Percentiles rank a stretch among this genome's conserved stretches.
phyloP scores from a whole-genome alignment of 2,329 filamentous ascomycete species.

The Calonectria honghensis region DNA sequence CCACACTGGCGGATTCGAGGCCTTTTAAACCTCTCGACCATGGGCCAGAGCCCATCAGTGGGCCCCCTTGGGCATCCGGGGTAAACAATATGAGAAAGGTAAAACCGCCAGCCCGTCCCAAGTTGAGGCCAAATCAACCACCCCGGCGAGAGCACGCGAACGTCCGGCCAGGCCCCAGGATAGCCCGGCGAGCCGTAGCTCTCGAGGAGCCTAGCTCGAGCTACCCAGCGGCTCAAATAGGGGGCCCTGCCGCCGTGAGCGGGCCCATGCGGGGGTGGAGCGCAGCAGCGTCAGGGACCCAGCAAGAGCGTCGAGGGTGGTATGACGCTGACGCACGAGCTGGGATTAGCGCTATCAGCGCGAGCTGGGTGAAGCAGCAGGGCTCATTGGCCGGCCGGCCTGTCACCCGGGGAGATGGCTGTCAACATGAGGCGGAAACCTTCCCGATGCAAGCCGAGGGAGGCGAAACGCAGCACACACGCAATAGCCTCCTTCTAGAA shows the following conservation, averaged over 20 bases:
- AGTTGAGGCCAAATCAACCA: slow-evolving; percentile 1
- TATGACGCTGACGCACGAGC: slow-evolving; percentile 19
- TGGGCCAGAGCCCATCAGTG: neutral
- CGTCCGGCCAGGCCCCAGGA: neutral
- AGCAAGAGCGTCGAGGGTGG: slow-evolving; percentile 6
- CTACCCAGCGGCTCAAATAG: slow-evolving; percentile 10
- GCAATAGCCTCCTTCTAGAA: slow-evolving; percentile 8
- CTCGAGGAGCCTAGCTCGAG: neutral
- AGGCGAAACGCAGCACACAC: neutral
- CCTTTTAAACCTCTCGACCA: slow-evolving; percentile 16
- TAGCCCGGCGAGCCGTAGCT: neutral
- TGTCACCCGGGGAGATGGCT: neutral
- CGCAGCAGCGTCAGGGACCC: neutral
- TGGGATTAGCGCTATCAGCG: slow-evolving; percentile 12
- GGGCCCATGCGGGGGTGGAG: slow-evolving; percentile 25
- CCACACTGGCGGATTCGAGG: neutral
- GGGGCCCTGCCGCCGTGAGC: neutral
- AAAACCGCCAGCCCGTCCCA: slow-evolving; percentile 22
- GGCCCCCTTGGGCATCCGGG: slow-evolving; percentile 11
- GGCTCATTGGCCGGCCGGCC: neutral
- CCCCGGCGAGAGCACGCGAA: neutral
- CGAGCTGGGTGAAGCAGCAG: neutral
- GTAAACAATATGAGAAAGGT: slow-evolving; percentile 1
- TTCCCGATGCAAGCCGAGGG: slow-evolving; percentile 9
- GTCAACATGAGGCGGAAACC: slow-evolving; percentile 1